Conservation (phyloP, 129 eudicot genomes). For the Tagetes patula region DNA sequence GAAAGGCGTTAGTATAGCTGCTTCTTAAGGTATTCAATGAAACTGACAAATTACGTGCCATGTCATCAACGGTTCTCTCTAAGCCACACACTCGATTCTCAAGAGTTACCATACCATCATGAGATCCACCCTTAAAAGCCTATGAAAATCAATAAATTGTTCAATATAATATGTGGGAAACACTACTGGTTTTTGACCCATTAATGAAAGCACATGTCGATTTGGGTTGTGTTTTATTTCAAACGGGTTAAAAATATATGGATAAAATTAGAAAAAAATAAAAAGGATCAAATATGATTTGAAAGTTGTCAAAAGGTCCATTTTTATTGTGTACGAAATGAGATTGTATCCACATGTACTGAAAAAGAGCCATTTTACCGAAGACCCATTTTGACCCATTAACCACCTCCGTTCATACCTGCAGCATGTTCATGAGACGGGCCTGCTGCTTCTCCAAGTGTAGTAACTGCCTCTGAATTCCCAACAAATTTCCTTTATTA, state of each 20-base stretch:
- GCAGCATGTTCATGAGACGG: slow-evolving; percentile 89
- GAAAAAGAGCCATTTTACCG: neutral
- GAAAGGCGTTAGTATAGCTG: slow-evolving; percentile 47
- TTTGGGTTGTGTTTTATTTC: neutral
- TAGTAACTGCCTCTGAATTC: slow-evolving; percentile 79
- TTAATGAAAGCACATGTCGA: neutral
- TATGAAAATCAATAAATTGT: slow-evolving; percentile 1
- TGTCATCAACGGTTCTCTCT: slow-evolving; percentile 90
- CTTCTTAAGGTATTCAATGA: slow-evolving; percentile 54
- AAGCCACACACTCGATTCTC: slow-evolving; percentile 88
- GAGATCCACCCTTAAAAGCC: slow-evolving; percentile 96
- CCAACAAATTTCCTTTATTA: slow-evolving; percentile 67
- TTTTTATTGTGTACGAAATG: neutral
- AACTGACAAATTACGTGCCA: slow-evolving; percentile 70
- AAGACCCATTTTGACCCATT: neutral
- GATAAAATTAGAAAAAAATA: neutral
- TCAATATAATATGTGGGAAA: neutral
- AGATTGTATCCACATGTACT: neutral
- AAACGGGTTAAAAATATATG: neutral
- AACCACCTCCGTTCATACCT: slow-evolving; percentile 30
- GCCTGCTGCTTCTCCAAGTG: slow-evolving; percentile 83
- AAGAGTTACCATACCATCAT: slow-evolving; percentile 79
- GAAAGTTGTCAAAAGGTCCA: neutral
- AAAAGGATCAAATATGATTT: neutral
- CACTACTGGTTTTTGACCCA: neutral